Evolutionary conservation across 2,329 filamentous ascomycete species (phyloP), one percentile per base, ranked within the genome.

Genomic region (Alternaria brassicae): DNA sequence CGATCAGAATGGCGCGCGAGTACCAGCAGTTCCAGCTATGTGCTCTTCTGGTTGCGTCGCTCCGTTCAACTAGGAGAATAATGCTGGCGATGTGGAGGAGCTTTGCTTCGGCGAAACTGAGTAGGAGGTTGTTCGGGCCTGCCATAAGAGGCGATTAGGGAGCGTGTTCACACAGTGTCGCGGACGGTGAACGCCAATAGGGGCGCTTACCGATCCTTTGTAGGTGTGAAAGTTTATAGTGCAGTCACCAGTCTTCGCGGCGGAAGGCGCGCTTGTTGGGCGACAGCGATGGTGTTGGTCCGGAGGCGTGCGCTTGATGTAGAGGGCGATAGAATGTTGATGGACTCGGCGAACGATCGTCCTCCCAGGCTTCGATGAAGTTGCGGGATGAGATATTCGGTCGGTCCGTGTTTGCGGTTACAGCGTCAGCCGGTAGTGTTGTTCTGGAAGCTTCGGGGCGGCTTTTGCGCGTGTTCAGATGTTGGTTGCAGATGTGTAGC

Each of bases 11-110:
- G 51, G 62, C 58, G 39, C 68, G 69, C 37, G 72, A 69, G 61
- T 72, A 72, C 64, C 67, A 69, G 56, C 70, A 72, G 54, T 66
- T 57, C 61, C 63, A 67, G 40, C 56, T 50, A 53, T 77, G 71
- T 30, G 58, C 58, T 59, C 68, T 69, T 28, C 69, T 61, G 4
- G 66, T 68, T 15, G 65, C 52, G 53, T 72, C 70, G 66, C 69
- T 73, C 54, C 68, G 65, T 36, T 74, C 62, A 48, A 76, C 41
- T 23, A 72, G 61, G 41, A 74, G 61, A 13, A 73, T 44, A n/a
- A 73, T 65, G 59, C 69, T 72, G 60, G 71, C 59, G 55, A 74
- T 63, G 56, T 77, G 66, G 42, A 78, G 69, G 50, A 78, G 58
- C 56, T 67, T 70, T 36, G 68, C 66, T 71, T 78, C 77, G 55